Evolutionary conservation across 768 basidiomycete species (phyloP).

Genomic region (Serendipita indica): DNA sequence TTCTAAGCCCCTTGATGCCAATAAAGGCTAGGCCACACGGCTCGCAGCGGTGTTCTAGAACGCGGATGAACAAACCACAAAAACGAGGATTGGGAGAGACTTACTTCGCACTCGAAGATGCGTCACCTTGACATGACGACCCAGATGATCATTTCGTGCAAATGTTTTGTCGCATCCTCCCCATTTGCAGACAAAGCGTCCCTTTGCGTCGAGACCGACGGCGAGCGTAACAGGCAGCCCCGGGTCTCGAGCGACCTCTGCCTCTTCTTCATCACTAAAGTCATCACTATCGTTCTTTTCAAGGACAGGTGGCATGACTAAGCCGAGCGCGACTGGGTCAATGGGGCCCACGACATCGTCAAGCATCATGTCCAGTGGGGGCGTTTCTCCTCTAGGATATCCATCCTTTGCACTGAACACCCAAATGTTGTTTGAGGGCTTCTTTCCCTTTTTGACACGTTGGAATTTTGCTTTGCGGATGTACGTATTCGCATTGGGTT

Average conservation of each 20-base stretch:
- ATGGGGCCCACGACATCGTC: background rate
- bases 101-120: constrained; percentile 8
- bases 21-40: constrained; percentile 6
- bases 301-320: background rate
- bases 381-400: constrained; percentile 1
- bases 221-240: background rate
- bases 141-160: constrained; percentile 5
- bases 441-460: background rate
- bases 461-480: background rate
- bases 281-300: background rate
- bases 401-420: background rate
- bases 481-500: background rate
- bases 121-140: constrained; percentile 1
- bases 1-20: constrained; percentile 7
- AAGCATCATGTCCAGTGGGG: background rate
- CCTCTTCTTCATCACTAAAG: constrained; percentile 4
- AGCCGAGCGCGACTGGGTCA: background rate
- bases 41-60: background rate
- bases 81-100: background rate
- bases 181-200: constrained; percentile 6
- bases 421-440: background rate
- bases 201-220: background rate
- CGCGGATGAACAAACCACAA: background rate
- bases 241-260: background rate
- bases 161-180: constrained; percentile 4